A percentile compares a stretch with the other conserved stretches of the same genome.
Conservation (phyloP, 2,329 filamentous ascomycete species). For the Magnaporthiopsis poae region DNA sequence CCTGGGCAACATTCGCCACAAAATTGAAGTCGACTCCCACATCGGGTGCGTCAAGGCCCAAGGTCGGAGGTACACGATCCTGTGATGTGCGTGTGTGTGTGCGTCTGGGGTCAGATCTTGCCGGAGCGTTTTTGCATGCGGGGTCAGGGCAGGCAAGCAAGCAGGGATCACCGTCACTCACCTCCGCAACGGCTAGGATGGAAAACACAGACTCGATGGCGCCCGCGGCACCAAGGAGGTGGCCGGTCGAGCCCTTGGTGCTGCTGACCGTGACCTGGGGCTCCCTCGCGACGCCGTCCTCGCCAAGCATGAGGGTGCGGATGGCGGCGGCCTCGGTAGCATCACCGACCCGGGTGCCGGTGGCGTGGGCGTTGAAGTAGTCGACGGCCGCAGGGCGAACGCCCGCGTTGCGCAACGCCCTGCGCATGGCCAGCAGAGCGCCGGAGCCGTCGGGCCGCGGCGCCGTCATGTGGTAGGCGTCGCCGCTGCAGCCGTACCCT, state of each 20-base stretch:
- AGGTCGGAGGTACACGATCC: constrained; percentile 73
- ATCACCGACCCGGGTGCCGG: constrained; percentile 77
- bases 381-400: constrained; percentile 63
- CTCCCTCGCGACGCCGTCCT: constrained; percentile 53
- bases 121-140: background rate
- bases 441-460: constrained; percentile 74
- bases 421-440: constrained; percentile 74
- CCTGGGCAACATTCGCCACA: constrained; percentile 61
- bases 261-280: constrained; percentile 73
- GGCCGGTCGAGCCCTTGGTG: constrained; percentile 86
- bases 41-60: constrained; percentile 64
- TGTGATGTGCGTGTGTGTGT: constrained; percentile 24
- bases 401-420: constrained; percentile 63
- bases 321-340: constrained; percentile 80
- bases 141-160: background rate
- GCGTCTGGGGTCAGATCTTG: background rate
- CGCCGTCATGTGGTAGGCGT: constrained; percentile 89
- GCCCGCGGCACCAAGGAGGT: constrained; percentile 83
- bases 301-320: constrained; percentile 62
- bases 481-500: constrained; percentile 83
- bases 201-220: constrained; percentile 83
- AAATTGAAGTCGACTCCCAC: constrained; percentile 74
- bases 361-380: constrained; percentile 94
- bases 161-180: constrained; percentile 29
- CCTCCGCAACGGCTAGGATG: constrained; percentile 67